Conservation (phyloP, 2,329 filamentous ascomycete species). For the Phoma sp. region DNA sequence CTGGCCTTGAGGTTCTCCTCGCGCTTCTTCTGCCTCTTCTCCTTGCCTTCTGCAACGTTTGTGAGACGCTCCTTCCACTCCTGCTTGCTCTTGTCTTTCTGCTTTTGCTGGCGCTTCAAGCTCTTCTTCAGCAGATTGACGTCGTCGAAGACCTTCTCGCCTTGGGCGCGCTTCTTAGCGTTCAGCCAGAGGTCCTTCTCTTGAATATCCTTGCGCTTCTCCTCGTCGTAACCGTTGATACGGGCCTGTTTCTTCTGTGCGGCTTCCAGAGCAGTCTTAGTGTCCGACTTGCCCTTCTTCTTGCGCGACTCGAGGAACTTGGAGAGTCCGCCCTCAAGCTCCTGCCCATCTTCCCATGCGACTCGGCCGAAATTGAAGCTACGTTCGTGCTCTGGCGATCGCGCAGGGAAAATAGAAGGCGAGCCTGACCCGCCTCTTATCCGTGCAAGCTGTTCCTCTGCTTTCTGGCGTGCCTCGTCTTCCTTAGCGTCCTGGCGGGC, state of each 20-base stretch:
- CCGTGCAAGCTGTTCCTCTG: constrained; percentile 61
- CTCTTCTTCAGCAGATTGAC: constrained; percentile 85
- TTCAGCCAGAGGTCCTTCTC: constrained; percentile 96
- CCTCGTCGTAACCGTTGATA: constrained; percentile 73
- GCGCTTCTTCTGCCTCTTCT: constrained; percentile 57
- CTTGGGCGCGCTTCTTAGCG: constrained; percentile 85
- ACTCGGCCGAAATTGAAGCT: constrained; percentile 91
- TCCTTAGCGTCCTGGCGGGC: constrained; percentile 76
- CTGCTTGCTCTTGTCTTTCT: constrained; percentile 89
- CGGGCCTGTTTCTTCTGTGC: constrained; percentile 86
- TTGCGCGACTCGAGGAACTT: constrained; percentile 70
- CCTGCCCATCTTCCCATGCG: constrained; percentile 85
- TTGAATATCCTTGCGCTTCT: constrained; percentile 83
- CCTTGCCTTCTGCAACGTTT: constrained; percentile 54
- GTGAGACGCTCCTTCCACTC: constrained; percentile 68
- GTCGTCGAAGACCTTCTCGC: constrained; percentile 87
- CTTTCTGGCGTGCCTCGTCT: constrained; percentile 71
- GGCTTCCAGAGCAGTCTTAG: constrained; percentile 83
- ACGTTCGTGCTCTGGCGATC: constrained; percentile 57
- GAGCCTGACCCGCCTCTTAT: constrained; percentile 66
- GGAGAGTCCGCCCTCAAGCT: constrained; percentile 73
- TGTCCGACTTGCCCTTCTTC: constrained; percentile 82
- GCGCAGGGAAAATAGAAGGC: constrained; percentile 57
- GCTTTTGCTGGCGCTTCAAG: constrained; percentile 87
- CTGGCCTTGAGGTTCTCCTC: constrained; percentile 68